phyloP scores from a whole-genome alignment of 2,329 filamentous ascomycete species.

The Shiraia sp. region DNA sequence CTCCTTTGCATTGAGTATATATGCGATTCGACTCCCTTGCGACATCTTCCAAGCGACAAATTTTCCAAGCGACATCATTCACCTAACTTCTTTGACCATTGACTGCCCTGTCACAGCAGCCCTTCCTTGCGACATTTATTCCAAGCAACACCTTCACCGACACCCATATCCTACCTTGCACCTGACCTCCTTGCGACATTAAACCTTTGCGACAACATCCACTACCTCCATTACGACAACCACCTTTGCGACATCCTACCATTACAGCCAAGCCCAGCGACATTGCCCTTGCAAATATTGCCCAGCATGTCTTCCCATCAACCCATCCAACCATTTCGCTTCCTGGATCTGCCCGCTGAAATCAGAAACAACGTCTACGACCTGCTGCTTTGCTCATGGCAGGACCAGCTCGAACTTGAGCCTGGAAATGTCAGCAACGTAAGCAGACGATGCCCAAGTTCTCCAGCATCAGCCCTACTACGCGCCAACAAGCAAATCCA shows the following conservation, averaged over 20 bases:
- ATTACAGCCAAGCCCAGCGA: conserved; percentile 1
- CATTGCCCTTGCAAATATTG: not conserved
- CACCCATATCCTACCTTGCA: conserved; percentile 1
- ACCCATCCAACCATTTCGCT: conserved; percentile 23
- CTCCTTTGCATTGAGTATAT: conserved; percentile 23
- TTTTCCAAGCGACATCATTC: conserved; percentile 14
- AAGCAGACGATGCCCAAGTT: conserved; percentile 21
- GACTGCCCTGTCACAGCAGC: conserved; percentile 19
- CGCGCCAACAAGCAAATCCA: conserved; percentile 33
- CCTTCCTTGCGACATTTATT: not conserved
- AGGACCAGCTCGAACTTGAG: conserved; percentile 21
- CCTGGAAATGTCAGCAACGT: conserved; percentile 16
- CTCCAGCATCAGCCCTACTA: conserved; percentile 23
- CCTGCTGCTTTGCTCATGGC: conserved; percentile 30
- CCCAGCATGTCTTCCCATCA: conserved; percentile 18
- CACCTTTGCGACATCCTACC: conserved; percentile 9
- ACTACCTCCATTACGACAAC: conserved; percentile 2
- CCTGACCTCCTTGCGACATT: not conserved
- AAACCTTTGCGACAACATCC: conserved; percentile 13
- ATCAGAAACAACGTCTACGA: conserved; percentile 32
- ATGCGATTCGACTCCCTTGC: conserved; percentile 15
- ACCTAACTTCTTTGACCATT: conserved; percentile 5
- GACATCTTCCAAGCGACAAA: conserved; percentile 19
- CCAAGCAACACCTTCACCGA: conserved; percentile 15
- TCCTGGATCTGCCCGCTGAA: conserved; percentile 31